These are phyloP conservation scores for Ilex aquifolium DNA, from an alignment of 257 asterid genomes.

Conservation along the genomic window DNA sequence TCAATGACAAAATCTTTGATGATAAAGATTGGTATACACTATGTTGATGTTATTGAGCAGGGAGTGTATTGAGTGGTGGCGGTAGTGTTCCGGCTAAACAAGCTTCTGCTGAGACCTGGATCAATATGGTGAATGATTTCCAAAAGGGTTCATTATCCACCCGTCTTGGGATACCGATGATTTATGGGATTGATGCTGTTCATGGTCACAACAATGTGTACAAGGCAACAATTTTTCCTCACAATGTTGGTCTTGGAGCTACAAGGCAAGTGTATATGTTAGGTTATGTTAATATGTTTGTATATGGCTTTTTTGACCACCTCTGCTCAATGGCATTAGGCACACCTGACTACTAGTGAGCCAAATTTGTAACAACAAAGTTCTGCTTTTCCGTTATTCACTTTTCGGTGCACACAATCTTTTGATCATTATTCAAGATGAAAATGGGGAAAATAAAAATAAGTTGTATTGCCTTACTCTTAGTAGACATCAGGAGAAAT, in stretches of 20 bases:
- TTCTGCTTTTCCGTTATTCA: neutral
- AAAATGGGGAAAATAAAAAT: neutral
- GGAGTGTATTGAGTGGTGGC: slow-evolving; percentile 70
- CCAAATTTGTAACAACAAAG: neutral
- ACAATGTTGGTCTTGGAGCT: slow-evolving; percentile 66
- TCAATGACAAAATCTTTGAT: neutral
- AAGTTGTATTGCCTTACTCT: neutral
- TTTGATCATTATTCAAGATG: neutral
- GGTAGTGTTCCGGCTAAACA: slow-evolving; percentile 53
- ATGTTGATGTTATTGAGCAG: slow-evolving; percentile 19
- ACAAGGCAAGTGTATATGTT: slow-evolving; percentile 39
- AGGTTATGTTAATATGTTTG: neutral
- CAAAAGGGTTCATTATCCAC: slow-evolving; percentile 62
- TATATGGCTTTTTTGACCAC: neutral
- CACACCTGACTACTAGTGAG: neutral
- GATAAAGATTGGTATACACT: neutral
- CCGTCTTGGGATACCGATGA: slow-evolving; percentile 56
- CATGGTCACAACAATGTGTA: slow-evolving; percentile 61
- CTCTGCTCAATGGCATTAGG: too few relatives aligned
- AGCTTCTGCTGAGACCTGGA: slow-evolving; percentile 52
- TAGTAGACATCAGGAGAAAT: too few relatives aligned
- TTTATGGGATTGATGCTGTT: slow-evolving; percentile 68
- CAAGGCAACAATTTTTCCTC: slow-evolving; percentile 62
- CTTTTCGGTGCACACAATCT: too few relatives aligned
- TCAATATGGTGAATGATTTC: slow-evolving; percentile 55